Base-by-base conservation (phyloP, 1,284 basidiomycete genomes). In the Boletus sp. region DNA sequence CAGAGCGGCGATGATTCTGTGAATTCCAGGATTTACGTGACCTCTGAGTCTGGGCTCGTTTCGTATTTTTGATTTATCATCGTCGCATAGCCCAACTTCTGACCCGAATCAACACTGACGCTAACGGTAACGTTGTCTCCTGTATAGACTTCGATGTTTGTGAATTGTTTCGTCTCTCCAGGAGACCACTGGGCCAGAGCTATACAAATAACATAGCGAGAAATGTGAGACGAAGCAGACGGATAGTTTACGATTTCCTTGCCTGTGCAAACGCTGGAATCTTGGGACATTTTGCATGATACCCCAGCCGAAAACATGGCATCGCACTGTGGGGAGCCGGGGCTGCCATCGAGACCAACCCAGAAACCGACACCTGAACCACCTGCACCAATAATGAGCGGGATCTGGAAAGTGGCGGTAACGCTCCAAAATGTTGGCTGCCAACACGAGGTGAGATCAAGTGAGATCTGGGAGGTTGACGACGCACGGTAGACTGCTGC, bases 281-380 rank as follows among this genome's bases (percentile, higher is more conserved):
- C n/a, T n/a, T n/a, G 6, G 17, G 11, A 30, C 23, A 19, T 17
- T 55, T n/a, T n/a, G n/a, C n/a, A n/a, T n/a, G n/a, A 35, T 27
- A 65, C 21, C 9, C 64, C 66, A 2, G 59, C 53, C n/a, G 55
- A 13, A 23, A 43, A 21, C 2, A 6, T 1, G 11, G 40, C 35
- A 8, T 1, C 0, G 25, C 68, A 69, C 1, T 17, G 14, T 16
- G 16, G n/a, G n/a, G n/a, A 16, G 13, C 33, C 33, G 6, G 17
- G 4, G n/a, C 2, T 2, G 2, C 65, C 64, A 33, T 64, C 66
- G 1, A 66, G 56, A 14, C 59, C 64, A 13, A 70, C 59, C 66
- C 53, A 61, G 3, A 30, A 47, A 23, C 52, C 28, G 10, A 51
- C 65, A 16, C 27, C 16, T 31, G 25, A 6, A 2, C 44, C 55